Evolutionary conservation across 2,329 filamentous ascomycete genomes (phyloP).

Genomic region (Pyrenophora tritici-repentis): DNA sequence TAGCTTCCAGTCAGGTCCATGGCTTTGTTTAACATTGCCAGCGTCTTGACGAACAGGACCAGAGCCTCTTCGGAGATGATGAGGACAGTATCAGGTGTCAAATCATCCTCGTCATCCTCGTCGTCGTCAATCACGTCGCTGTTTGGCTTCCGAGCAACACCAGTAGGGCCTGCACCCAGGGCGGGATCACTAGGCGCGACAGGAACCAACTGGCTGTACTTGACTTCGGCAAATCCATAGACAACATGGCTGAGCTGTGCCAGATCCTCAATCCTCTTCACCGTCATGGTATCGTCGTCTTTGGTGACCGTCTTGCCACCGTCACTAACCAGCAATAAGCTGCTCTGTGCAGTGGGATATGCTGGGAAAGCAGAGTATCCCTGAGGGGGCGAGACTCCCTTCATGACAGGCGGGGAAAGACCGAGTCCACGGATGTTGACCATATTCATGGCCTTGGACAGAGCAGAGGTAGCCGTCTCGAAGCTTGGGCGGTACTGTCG

Average conservation of each 20-base stretch:
- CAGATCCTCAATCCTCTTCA: slow-evolving; percentile 85
- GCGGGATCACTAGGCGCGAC: slow-evolving; percentile 76
- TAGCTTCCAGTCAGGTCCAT: slow-evolving; percentile 94
- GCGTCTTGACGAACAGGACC: slow-evolving; percentile 92
- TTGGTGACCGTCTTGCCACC: slow-evolving; percentile 64
- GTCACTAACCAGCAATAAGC: slow-evolving; percentile 67
- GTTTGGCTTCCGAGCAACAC: slow-evolving; percentile 47
- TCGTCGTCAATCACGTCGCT: slow-evolving; percentile 59
- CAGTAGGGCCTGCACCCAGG: slow-evolving; percentile 63
- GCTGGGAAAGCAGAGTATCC: slow-evolving; percentile 82
- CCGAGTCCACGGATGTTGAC: slow-evolving; percentile 79
- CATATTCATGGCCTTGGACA: slow-evolving; percentile 93
- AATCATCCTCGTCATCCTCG: slow-evolving; percentile 61
- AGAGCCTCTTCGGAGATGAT: slow-evolving; percentile 90
- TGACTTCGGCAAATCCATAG: slow-evolving; percentile 96
- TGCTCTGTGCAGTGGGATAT: slow-evolving; percentile 75
- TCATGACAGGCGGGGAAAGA: slow-evolving; percentile 64
- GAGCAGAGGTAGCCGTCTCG: slow-evolving; percentile 83
- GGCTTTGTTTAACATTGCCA: slow-evolving; percentile 86
- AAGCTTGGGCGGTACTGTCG: slow-evolving; percentile 73
- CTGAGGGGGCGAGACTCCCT: slow-evolving; percentile 70
- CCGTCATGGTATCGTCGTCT: slow-evolving; percentile 80
- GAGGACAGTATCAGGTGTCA: slow-evolving; percentile 85
- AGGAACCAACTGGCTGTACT: slow-evolving; percentile 95
- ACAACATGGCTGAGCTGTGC: slow-evolving; percentile 94